These are phyloP conservation scores for Populus simonii DNA, from an alignment of 345 rosid species.

Conservation along the genomic window DNA sequence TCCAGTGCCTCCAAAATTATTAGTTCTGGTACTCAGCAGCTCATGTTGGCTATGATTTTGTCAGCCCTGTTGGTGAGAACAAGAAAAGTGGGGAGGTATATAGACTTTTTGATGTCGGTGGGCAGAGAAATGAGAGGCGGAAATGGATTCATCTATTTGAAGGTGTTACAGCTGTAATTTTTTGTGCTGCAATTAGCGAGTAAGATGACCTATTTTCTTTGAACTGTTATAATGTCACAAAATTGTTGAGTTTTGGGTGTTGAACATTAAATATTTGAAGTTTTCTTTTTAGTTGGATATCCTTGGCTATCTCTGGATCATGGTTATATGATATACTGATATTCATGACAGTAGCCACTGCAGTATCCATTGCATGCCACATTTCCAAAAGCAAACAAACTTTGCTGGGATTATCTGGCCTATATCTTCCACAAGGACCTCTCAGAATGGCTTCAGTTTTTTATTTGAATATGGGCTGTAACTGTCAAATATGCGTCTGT, in stretches of 20 bases:
- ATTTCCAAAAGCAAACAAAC: not conserved
- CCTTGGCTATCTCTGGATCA: not conserved
- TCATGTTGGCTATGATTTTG: conserved; percentile 17
- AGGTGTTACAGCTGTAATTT: conserved; percentile 96
- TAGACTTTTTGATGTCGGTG: conserved; percentile 96
- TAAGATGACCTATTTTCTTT: conserved; percentile 41
- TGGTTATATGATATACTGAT: not conserved
- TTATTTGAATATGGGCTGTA: not conserved
- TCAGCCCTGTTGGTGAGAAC: conserved; percentile 94
- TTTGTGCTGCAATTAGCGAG: conserved; percentile 99
- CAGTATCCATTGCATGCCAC: not conserved
- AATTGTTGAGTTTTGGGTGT: conserved; percentile 1
- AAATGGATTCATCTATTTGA: conserved; percentile 99
- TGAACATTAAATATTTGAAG: not conserved
- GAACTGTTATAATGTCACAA: not conserved
- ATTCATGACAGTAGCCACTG: not conserved
- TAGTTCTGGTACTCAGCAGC: not conserved
- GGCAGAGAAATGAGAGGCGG: conserved; percentile 97
- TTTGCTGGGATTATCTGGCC: not conserved
- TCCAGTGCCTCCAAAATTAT: not conserved
- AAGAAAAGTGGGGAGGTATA: conserved; percentile 99
- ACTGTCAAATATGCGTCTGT: not conserved
- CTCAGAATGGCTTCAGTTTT: not conserved
- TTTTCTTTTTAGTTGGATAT: not conserved
- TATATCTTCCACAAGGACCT: not conserved